A percentile compares a stretch with the other conserved stretches of the same genome.
Evolutionary conservation across 2,329 filamentous ascomycete species (phyloP).

Genomic region (Calonectria hawksworthii): DNA sequence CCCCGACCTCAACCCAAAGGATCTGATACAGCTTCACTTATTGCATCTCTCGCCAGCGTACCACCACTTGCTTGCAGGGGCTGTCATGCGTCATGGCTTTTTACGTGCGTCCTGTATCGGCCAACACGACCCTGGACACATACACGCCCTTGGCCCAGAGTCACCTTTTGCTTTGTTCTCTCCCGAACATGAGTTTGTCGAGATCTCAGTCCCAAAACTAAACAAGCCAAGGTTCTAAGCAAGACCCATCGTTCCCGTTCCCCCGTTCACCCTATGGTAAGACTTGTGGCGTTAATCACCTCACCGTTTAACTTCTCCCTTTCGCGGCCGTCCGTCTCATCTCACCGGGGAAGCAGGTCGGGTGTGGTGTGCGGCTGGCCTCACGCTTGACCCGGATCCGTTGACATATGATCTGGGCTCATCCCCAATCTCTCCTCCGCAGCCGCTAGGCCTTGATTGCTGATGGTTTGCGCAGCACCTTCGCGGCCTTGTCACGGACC

Average conservation of each 20-base stretch:
- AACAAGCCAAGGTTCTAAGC: constrained; percentile 29
- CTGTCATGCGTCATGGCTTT: neutral
- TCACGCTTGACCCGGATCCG: constrained; percentile 25
- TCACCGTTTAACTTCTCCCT: constrained; percentile 39
- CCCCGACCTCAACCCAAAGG: constrained; percentile 4
- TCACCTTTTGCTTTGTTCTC: neutral
- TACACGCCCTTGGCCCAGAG: neutral
- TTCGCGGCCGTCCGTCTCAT: constrained; percentile 29
- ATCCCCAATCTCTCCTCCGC: constrained; percentile 28
- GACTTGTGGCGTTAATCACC: constrained; percentile 46
- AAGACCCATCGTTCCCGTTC: constrained; percentile 35
- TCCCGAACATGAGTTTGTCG: neutral
- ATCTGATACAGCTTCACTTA: constrained; percentile 14
- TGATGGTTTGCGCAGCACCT: neutral
- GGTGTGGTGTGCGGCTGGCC: constrained; percentile 24
- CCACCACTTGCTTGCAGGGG: neutral
- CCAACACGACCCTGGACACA: neutral
- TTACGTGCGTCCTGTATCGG: neutral
- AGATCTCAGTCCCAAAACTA: neutral
- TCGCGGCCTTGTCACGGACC: constrained; percentile 13
- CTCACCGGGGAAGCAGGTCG: constrained; percentile 22
- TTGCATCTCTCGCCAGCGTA: constrained; percentile 13
- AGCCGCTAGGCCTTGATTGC: constrained; percentile 26
- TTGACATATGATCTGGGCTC: constrained; percentile 28
- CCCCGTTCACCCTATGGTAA: constrained; percentile 37